Conservation (phyloP, 2,329 filamentous ascomycete genomes). For the Thermoascus crustaceus region DNA sequence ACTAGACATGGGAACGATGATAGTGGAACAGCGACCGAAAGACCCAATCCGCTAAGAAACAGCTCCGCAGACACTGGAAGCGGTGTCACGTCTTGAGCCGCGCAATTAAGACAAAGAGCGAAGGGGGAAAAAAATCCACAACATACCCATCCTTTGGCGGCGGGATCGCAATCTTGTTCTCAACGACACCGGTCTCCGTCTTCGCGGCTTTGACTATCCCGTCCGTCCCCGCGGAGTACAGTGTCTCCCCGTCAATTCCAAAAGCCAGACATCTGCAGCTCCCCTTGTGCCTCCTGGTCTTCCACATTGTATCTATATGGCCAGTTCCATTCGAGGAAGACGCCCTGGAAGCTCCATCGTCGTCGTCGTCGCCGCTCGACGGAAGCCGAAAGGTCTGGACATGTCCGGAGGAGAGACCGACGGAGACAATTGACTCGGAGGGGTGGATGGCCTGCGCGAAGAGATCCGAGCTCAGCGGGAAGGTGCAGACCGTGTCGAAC, state of each 20-base stretch:
- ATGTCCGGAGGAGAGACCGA: conserved; percentile 76
- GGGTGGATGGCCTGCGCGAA: conserved; percentile 87
- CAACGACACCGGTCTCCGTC: conserved; percentile 56
- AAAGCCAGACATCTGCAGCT: conserved; percentile 80
- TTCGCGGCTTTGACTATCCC: conserved; percentile 55
- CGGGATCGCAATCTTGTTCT: conserved; percentile 75
- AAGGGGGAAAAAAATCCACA: neutral
- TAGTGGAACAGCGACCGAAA: too few species aligned
- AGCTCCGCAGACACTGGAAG: too few species aligned
- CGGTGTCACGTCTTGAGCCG: too few species aligned
- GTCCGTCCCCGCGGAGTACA: conserved; percentile 54
- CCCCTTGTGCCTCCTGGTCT: conserved; percentile 82
- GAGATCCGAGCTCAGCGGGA: conserved; percentile 76
- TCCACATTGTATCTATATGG: conserved; percentile 75
- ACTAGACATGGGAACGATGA: too few species aligned
- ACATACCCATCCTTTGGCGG: conserved; percentile 33
- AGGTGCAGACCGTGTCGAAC: conserved; percentile 87
- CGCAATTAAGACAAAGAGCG: neutral
- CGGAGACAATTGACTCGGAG: conserved; percentile 70
- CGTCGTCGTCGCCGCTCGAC: conserved; percentile 45
- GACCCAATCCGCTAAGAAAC: too few species aligned
- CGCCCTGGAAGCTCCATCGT: conserved; percentile 36
- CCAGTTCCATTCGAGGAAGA: conserved; percentile 56
- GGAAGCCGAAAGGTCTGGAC: conserved; percentile 75
- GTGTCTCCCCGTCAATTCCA: conserved; percentile 64